Evolutionary conservation across 2,329 filamentous ascomycete species (phyloP).

Genomic region (Chaetomiaceae sp.): DNA sequence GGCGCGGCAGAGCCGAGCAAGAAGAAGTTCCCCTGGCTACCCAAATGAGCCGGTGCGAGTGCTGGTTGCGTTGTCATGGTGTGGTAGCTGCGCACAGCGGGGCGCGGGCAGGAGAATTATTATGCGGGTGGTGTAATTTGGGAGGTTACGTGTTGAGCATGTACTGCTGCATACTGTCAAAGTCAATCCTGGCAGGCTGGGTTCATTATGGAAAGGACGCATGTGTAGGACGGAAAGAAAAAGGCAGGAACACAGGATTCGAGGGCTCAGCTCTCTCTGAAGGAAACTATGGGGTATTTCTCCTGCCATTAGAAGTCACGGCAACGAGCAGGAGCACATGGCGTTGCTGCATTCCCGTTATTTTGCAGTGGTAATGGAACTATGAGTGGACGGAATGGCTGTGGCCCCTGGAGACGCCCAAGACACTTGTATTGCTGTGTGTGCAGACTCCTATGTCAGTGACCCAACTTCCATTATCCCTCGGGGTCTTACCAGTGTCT

Average conservation of each 20-base stretch:
- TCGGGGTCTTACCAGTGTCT: too few species aligned
- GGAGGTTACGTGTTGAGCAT: background rate
- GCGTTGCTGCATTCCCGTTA: background rate
- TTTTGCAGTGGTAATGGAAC: background rate
- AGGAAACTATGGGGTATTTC: background rate
- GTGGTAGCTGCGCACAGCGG: background rate
- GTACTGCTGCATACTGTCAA: too few species aligned
- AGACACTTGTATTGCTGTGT: too few species aligned
- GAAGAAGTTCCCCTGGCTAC: constrained; percentile 64
- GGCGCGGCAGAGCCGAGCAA: constrained; percentile 44
- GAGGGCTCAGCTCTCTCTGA: background rate
- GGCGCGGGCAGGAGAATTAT: too few species aligned
- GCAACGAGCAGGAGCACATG: constrained; percentile 8
- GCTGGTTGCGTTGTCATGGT: background rate
- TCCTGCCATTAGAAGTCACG: constrained; percentile 3
- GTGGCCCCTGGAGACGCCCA: too few species aligned
- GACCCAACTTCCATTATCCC: too few species aligned
- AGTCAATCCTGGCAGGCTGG: background rate
- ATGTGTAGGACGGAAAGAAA: background rate
- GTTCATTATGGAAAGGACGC: background rate
- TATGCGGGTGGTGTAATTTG: background rate
- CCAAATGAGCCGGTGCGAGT: constrained; percentile 31
- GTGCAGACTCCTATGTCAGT: too few species aligned
- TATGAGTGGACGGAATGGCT: background rate
- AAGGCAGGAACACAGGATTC: background rate